These are phyloP conservation scores for Paramarasmius palmivorus DNA, from an alignment of 1,284 basidiomycete species.

Conservation along the genomic window DNA sequence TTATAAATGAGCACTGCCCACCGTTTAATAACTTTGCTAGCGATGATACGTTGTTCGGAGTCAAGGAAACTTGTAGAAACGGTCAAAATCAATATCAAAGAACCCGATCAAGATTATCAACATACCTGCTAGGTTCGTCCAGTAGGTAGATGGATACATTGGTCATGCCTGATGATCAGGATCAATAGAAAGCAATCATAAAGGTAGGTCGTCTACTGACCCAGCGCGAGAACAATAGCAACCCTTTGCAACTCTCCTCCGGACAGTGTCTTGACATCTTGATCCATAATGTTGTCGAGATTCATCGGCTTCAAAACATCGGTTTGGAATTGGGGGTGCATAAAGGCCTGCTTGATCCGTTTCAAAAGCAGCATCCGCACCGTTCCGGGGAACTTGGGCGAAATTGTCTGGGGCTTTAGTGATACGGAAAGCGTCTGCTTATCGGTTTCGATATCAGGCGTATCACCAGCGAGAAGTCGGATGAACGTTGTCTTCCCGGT, in stretches of 20 bases:
- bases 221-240: conserved; percentile 88
- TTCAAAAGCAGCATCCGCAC: conserved; percentile 92
- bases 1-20: conserved; percentile 30
- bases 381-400: conserved; percentile 92
- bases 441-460: conserved; percentile 82
- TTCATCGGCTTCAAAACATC: conserved; percentile 97
- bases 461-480: conserved; percentile 86
- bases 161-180: conserved; percentile 60
- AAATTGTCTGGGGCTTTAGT: conserved; percentile 95
- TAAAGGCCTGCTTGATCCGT: conserved; percentile 91
- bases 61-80: conserved; percentile 75
- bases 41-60: conserved; percentile 97
- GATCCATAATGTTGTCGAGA: conserved; percentile 90
- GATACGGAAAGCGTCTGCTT: conserved; percentile 83
- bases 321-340: conserved; percentile 97
- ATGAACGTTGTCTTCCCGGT: conserved; percentile 98
- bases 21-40: conserved; percentile 96
- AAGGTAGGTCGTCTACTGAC: conserved; percentile 32
- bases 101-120: conserved; percentile 14
- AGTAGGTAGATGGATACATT: conserved; percentile 86
- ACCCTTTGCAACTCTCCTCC: conserved; percentile 97
- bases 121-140: conserved; percentile 77
- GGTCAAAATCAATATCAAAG: neutral
- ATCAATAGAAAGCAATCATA: conserved; percentile 2
- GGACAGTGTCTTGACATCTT: conserved; percentile 94